Conservation (phyloP, 2,329 filamentous ascomycete genomes). For the Rutstroemia sydowiana region DNA sequence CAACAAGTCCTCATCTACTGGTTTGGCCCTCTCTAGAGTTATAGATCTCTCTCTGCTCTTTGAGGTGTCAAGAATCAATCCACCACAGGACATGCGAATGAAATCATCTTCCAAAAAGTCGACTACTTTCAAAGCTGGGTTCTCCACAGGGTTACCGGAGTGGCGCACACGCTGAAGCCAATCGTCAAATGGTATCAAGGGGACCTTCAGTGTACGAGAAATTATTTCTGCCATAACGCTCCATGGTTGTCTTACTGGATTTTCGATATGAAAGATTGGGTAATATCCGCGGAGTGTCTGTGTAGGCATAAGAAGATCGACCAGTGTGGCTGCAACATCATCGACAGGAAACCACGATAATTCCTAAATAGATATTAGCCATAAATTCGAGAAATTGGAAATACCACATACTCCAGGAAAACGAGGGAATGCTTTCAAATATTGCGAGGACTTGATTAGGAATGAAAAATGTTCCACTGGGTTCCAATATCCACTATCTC, state of each 20-base stretch:
- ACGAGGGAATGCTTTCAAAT: slow-evolving; percentile 35
- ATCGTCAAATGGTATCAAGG: neutral
- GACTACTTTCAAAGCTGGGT: slow-evolving; percentile 27
- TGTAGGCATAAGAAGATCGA: neutral
- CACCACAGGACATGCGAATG: slow-evolving; percentile 39
- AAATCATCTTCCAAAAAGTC: slow-evolving; percentile 32
- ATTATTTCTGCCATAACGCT: neutral
- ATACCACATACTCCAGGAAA: too few species aligned
- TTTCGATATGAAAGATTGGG: neutral
- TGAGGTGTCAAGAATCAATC: slow-evolving; percentile 33
- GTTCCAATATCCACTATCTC: slow-evolving; percentile 47
- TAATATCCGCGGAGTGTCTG: neutral
- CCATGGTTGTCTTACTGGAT: neutral
- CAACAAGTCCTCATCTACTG: too few species aligned
- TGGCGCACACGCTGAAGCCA: neutral
- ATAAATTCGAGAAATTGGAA: too few species aligned
- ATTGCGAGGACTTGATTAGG: slow-evolving; percentile 43
- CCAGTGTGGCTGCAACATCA: neutral
- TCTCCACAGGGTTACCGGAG: slow-evolving; percentile 11
- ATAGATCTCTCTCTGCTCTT: too few species aligned
- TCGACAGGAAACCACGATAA: neutral
- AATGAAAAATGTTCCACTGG: slow-evolving; percentile 43
- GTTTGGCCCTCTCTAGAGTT: too few species aligned
- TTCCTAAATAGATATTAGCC: too few species aligned
- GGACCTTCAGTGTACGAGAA: too few species aligned